A percentile compares a stretch with the other conserved stretches of the same genome.
Evolutionary conservation across 176 grass and related monocot genomes (phyloP).

Genomic region (Poa pratensis): DNA sequence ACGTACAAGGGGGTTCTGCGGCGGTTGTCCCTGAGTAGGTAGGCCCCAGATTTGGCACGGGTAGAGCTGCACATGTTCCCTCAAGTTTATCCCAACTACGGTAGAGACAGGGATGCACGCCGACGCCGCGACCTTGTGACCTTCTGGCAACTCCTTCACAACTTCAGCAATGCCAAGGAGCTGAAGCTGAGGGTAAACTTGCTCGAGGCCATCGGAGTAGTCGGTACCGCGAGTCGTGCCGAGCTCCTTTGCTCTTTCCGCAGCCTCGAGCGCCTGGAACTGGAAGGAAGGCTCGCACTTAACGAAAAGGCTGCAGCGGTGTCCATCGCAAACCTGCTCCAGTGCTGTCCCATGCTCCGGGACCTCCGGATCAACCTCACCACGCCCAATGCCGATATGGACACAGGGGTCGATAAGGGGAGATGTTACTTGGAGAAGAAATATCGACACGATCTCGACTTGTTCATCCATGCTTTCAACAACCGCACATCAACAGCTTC

Average conservation of each 20-base stretch:
- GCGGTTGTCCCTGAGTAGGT: not conserved
- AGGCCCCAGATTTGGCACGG: not conserved
- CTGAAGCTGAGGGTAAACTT: not conserved
- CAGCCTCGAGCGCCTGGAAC: not conserved
- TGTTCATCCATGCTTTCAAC: not conserved
- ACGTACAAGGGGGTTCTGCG: not conserved
- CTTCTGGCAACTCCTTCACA: not conserved
- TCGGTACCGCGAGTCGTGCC: not conserved
- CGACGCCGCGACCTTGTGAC: not conserved
- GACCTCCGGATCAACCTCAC: not conserved
- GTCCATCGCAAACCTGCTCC: not conserved
- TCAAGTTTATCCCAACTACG: accelerated
- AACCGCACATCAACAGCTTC: not conserved
- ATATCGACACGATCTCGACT: not conserved
- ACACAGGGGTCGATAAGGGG: not conserved
- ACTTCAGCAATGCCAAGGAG: slow-evolving; percentile 1
- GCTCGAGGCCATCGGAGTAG: not conserved
- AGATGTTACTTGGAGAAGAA: not conserved
- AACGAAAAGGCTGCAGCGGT: not conserved
- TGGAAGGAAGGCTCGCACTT: not conserved
- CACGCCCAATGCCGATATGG: accelerated
- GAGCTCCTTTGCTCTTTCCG: not conserved
- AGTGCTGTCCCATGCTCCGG: not conserved
- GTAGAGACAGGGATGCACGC: not conserved
- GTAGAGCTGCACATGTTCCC: not conserved